Evolutionary conservation across 2,329 filamentous ascomycete species (phyloP), one percentile per base, ranked within the genome.

Genomic region (Scedosporium dehoogii): DNA sequence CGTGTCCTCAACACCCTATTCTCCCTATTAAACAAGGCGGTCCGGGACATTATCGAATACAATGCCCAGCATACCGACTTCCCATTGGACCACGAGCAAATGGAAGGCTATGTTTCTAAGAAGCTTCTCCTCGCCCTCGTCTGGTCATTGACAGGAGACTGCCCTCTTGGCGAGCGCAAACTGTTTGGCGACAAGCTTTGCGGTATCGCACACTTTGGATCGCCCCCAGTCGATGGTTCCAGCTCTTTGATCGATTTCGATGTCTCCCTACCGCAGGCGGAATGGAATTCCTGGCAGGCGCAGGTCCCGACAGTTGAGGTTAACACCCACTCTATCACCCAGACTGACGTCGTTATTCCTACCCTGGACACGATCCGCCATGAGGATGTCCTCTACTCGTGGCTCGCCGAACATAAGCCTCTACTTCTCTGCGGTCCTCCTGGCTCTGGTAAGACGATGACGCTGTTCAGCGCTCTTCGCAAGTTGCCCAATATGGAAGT

Each of bases 401-500:
- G 94, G 94, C 85, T 99, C 55, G 94, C 96, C 16, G 94, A 99
- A 74, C 94, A 99, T 73, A 99, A 99, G 78, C 94, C 96, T 12
- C 81, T 99, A 18, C 80, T 99, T 60, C 88, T 99, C 16, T 99
- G 94, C 73, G 96, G 94, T 74, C 96, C 94, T 72, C 94, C 94
- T 63, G 94, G 94, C 78, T 99, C 94, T 60, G 94, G 94, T 81
- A 99, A 99, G 80, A 99, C 94, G 4, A 99, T 99, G 94, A 99
- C 94, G 10, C 80, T 99, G 12, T 99, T 99, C 79, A 97, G 93
- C 72, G 94, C 94, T 41, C 85, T 99, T 61, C 88, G 94, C 66
- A 99, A 99, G 76, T 81, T 99, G 63, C 93, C 93, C 3, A 97
- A 97, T 73, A 97, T 99, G 92, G 94, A 99, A 75, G 92, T 97